Evolutionary conservation across 192 early-diverging fungal species (phyloP).

Genomic region (Podochytrium sp.): DNA sequence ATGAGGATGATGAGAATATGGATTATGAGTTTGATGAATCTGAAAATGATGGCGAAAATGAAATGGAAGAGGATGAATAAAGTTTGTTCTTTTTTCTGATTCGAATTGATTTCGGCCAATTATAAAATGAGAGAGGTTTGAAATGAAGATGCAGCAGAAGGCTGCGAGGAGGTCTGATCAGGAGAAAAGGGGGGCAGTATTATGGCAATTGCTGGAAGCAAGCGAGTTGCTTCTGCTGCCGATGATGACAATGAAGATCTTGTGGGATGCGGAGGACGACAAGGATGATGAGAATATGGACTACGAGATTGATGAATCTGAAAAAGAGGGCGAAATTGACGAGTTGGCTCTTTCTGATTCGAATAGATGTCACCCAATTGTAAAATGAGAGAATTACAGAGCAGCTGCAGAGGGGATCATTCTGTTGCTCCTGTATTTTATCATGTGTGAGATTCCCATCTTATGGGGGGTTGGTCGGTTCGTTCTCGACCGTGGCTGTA

Average conservation of each 20-base stretch:
- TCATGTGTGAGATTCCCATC: no score
- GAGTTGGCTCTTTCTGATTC: no score
- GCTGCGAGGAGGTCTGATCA: slow-evolving; percentile 78
- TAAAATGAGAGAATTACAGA: no score
- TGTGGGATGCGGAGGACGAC: slow-evolving; percentile 31
- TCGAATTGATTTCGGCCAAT: no score
- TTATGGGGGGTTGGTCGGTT: no score
- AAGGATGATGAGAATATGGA: slow-evolving; percentile 15
- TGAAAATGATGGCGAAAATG: slow-evolving; percentile 35
- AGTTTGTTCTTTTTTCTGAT: no score
- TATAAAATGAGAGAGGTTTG: no score
- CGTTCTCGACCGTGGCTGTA: background rate
- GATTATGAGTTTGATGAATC: slow-evolving; percentile 32
- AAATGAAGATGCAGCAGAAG: slow-evolving; percentile 66
- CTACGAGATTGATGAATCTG: slow-evolving; percentile 16
- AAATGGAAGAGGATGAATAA: slow-evolving; percentile 35
- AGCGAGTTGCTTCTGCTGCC: slow-evolving; percentile 25
- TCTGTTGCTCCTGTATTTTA: no score
- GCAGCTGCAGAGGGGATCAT: no score
- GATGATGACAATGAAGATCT: slow-evolving; percentile 44
- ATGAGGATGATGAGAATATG: slow-evolving; percentile 27
- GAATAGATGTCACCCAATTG: no score
- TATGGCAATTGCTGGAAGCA: slow-evolving; percentile 20
- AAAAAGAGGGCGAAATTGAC: slow-evolving; percentile 37
- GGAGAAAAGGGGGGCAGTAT: slow-evolving; percentile 51